Conservation (phyloP, 257 asterid species). For the Marsdenia floribunda region DNA sequence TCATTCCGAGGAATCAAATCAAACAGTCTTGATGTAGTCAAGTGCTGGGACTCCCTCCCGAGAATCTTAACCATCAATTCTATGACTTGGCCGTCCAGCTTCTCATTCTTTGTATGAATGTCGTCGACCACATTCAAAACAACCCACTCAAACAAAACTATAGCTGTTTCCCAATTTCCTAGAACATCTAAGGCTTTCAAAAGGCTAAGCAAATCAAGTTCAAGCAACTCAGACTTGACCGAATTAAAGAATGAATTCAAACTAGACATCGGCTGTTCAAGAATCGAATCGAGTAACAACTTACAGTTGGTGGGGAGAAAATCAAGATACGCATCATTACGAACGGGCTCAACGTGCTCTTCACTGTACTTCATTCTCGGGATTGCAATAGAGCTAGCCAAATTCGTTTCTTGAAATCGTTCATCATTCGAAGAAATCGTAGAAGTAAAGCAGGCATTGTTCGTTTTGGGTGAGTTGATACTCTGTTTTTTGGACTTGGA, state of each 20-base stretch:
- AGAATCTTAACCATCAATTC: slow-evolving; percentile 79
- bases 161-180: slow-evolving; percentile 59
- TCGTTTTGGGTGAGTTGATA: slow-evolving; percentile 29
- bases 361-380: slow-evolving; percentile 19
- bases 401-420: slow-evolving; percentile 33
- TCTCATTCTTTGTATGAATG: slow-evolving; percentile 25
- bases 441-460: slow-evolving; percentile 24
- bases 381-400: slow-evolving; percentile 32
- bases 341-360: slow-evolving; percentile 17
- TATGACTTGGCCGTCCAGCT: slow-evolving; percentile 65
- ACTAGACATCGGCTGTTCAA: slow-evolving; percentile 43
- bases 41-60: slow-evolving; percentile 85
- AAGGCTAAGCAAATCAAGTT: slow-evolving; percentile 65
- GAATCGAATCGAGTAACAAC: slow-evolving; percentile 58
- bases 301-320: slow-evolving; percentile 73
- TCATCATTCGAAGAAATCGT: slow-evolving; percentile 28
- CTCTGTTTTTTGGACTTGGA: slow-evolving; percentile 31
- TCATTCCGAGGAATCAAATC: slow-evolving; percentile 67
- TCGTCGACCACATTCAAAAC: slow-evolving; percentile 45
- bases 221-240: slow-evolving; percentile 48
- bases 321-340: slow-evolving; percentile 42
- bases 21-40: slow-evolving; percentile 60
- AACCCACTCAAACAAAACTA: slow-evolving; percentile 83
- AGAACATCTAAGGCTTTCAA: slow-evolving; percentile 70
- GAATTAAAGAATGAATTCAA: slow-evolving; percentile 64